Evolutionary conservation across 768 basidiomycete species (phyloP), one percentile per base, ranked within the genome.

Genomic region (Termitomyces titanicus): DNA sequence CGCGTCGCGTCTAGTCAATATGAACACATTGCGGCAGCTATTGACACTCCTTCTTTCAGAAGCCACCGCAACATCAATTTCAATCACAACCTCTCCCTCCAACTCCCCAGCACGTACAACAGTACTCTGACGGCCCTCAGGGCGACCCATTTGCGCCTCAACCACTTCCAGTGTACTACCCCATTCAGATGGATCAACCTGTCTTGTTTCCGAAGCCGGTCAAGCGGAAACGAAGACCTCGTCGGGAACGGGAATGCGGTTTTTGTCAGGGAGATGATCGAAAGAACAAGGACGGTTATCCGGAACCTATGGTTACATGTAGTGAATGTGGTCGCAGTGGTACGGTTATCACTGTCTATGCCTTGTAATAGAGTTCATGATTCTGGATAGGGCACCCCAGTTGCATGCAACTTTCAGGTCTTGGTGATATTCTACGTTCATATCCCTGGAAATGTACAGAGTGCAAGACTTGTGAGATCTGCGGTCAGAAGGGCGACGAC

Each of bases 381-480:
- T 54, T 22, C 37, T 43, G 22, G 29, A 42, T 51, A 92, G 93
- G 88, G 27, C 95, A 98, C 70, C 88, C 88, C n/a, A 86, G 83
- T 44, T 98, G 95, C 67, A 79, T 96, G 75, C 72, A 86, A 60
- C 78, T 86, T 45, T 64, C 74, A 42, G 74, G 78, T 48, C 76
- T 89, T 47, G 79, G 78, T 17, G 78, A 84, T 38, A 74, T 79
- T n/a, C 74, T 94, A 48, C 76, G 79, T 54, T 76, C 78, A 25
- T 95, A 95, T 67, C 74, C 79, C 15, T 98, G 95, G 95, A 81
- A 82, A 57, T 98, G 95, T 66, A 80, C 85, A 34, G 92, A 94
- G 61, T 97, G 95, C 75, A 97, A 96, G 75, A 85, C 76, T 54
- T 98, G 95, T 68, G 92, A 94, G 72, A 75, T 92, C 53, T 98